A percentile compares a stretch with the other conserved stretches of the same genome.
Conservation (phyloP, 2,329 filamentous ascomycete genomes). For the Tolypocladium cylindrosporum region DNA sequence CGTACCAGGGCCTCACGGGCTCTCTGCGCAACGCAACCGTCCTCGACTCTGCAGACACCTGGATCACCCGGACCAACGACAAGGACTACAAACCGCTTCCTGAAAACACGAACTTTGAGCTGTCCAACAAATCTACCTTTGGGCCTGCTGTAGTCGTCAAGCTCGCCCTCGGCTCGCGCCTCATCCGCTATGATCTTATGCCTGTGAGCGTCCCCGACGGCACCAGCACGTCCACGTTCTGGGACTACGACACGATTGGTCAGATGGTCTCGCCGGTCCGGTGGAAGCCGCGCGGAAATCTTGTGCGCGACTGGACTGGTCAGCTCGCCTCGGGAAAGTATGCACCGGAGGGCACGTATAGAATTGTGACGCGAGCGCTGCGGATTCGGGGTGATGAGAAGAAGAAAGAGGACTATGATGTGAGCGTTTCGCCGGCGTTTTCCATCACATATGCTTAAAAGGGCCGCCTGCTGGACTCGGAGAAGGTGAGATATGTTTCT, state of each 20-base stretch:
- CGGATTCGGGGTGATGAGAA: background rate
- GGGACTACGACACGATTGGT: too few species aligned
- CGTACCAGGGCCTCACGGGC: slow-evolving; percentile 22
- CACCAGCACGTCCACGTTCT: too few species aligned
- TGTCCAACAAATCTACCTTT: slow-evolving; percentile 2
- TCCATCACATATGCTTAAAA: background rate
- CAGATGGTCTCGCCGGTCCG: background rate
- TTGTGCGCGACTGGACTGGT: background rate
- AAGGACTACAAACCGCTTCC: slow-evolving; percentile 4
- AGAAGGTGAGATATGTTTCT: too few species aligned
- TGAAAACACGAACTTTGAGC: slow-evolving; percentile 10
- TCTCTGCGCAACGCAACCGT: slow-evolving; percentile 22
- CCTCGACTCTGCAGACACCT: slow-evolving; percentile 19
- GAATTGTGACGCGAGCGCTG: background rate
- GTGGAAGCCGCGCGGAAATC: background rate
- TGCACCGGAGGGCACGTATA: background rate
- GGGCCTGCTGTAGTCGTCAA: slow-evolving; percentile 20
- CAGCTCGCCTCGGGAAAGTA: background rate
- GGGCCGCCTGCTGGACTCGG: too few species aligned
- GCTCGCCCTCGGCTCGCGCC: slow-evolving; percentile 7
- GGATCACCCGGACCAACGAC: slow-evolving; percentile 20
- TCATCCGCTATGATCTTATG: background rate
- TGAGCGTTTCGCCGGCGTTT: background rate
- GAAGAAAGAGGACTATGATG: background rate
- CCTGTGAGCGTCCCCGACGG: background rate